These are phyloP conservation scores for Lipomyces anomalus DNA, from an alignment of 805 yeast genomes.

Conservation along the genomic window DNA sequence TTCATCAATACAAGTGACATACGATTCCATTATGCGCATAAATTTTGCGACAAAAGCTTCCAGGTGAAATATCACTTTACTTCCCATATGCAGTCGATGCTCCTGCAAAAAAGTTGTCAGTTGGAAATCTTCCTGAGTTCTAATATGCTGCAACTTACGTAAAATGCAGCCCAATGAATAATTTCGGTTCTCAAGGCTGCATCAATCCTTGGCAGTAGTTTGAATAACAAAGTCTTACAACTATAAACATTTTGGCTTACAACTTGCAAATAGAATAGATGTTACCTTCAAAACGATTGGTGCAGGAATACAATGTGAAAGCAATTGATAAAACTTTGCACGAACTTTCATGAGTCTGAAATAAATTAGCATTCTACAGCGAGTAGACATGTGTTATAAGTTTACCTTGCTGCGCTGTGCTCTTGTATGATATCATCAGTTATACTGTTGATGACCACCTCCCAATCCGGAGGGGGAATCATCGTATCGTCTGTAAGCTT, in stretches of 20 bases:
- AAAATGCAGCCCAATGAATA: constrained; percentile 25
- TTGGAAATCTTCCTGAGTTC: not conserved
- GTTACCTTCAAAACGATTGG: constrained; percentile 56
- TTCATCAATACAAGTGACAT: not conserved
- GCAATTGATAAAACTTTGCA: constrained; percentile 71
- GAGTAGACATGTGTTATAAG: not conserved
- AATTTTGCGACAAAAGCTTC: constrained; percentile 89
- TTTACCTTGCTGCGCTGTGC: constrained; percentile 49
- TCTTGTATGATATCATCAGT: constrained; percentile 49
- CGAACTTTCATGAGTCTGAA: constrained; percentile 42
- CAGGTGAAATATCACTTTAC: constrained; percentile 84
- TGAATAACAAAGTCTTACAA: constrained; percentile 38
- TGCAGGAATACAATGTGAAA: constrained; percentile 93
- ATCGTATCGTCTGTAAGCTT: constrained; percentile 36
- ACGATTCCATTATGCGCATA: constrained; percentile 65
- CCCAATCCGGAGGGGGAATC: constrained; percentile 81
- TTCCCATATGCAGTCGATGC: constrained; percentile 79
- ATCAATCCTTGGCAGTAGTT: constrained; percentile 31
- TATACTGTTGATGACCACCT: constrained; percentile 62
- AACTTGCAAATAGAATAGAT: not conserved
- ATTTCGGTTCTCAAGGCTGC: constrained; percentile 28
- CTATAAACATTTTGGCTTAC: not conserved
- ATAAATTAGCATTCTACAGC: not conserved
- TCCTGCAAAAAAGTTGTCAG: constrained; percentile 52
- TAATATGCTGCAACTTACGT: constrained; percentile 6